Evolutionary conservation across 1,139 yeast genomes (phyloP).

Genomic region (Debaryomycetaceae sp.): DNA sequence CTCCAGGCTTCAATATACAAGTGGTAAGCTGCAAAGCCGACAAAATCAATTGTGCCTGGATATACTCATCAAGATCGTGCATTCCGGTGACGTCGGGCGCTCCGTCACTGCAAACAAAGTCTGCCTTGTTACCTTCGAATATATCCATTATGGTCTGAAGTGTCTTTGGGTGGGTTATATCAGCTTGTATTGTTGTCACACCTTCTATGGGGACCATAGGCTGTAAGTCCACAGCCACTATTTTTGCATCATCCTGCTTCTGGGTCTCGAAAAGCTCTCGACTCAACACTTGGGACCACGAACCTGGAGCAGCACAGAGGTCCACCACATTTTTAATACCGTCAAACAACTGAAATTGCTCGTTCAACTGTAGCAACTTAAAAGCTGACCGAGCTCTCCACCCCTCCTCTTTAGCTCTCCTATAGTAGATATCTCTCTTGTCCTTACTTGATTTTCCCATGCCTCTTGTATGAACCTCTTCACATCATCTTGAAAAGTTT

Average conservation of each 20-base stretch:
- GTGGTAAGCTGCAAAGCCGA: slow-evolving; percentile 91
- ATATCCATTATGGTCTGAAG: slow-evolving; percentile 67
- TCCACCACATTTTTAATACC: slow-evolving; percentile 84
- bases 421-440: slow-evolving; percentile 83
- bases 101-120: slow-evolving; percentile 94
- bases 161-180: slow-evolving; percentile 93
- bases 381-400: slow-evolving; percentile 97
- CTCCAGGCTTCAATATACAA: slow-evolving; percentile 82
- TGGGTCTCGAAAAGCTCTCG: slow-evolving; percentile 52
- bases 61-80: slow-evolving; percentile 94
- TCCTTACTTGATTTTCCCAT: slow-evolving; percentile 98
- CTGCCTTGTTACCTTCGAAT: slow-evolving; percentile 91
- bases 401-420: slow-evolving; percentile 96
- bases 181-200: slow-evolving; percentile 89
- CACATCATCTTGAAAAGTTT: background rate
- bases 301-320: slow-evolving; percentile 98
- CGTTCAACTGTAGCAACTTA: slow-evolving; percentile 83
- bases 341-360: slow-evolving; percentile 77
- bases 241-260: slow-evolving; percentile 50
- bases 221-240: slow-evolving; percentile 92
- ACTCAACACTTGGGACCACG: slow-evolving; percentile 97
- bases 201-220: slow-evolving; percentile 95
- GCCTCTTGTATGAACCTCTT: background rate
- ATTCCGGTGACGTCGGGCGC: slow-evolving; percentile 98
- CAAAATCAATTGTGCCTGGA: slow-evolving; percentile 88